Percentiles rank a stretch among this genome's conserved stretches.
Conservation (phyloP, 164 flowering plant species). For the Euptelea pleiosperma region DNA sequence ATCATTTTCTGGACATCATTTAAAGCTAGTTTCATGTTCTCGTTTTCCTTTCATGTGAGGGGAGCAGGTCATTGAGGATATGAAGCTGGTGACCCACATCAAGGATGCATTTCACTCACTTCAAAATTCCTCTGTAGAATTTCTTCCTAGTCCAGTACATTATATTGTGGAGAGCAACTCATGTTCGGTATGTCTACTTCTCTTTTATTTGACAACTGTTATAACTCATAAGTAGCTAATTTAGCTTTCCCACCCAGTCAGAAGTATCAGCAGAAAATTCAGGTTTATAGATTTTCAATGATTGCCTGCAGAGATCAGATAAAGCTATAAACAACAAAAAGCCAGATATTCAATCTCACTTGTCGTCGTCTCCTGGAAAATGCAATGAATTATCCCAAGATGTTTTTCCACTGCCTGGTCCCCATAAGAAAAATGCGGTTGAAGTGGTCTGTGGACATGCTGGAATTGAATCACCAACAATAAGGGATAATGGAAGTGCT, state of each 20-base stretch:
- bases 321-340: slow-evolving; percentile 19
- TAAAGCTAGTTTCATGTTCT: slow-evolving; percentile 3
- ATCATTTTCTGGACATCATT: not conserved
- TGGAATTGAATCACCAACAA: slow-evolving; percentile 15
- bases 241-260: slow-evolving; percentile 30
- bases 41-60: slow-evolving; percentile 8
- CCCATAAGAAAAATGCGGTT: slow-evolving; percentile 18
- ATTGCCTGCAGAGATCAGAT: slow-evolving; percentile 18
- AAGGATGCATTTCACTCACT: slow-evolving; percentile 42
- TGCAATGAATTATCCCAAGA: slow-evolving; percentile 9
- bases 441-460: slow-evolving; percentile 23
- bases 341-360: slow-evolving; percentile 18
- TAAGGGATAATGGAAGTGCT: slow-evolving; percentile 17
- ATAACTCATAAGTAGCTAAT: not conserved
- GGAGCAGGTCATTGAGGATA: slow-evolving; percentile 57
- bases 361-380: slow-evolving; percentile 18
- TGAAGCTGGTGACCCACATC: slow-evolving; percentile 46
- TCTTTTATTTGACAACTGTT: slow-evolving; percentile 4
- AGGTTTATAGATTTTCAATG: slow-evolving; percentile 25
- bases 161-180: slow-evolving; percentile 19
- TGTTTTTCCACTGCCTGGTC: slow-evolving; percentile 18
- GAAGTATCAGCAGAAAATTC: slow-evolving; percentile 25
- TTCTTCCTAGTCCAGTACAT: slow-evolving; percentile 25
- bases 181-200: slow-evolving; percentile 32
- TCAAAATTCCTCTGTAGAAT: slow-evolving; percentile 36